Conservation (phyloP, 2,329 filamentous ascomycete species). For the Clarireedia homoeocarpa region DNA sequence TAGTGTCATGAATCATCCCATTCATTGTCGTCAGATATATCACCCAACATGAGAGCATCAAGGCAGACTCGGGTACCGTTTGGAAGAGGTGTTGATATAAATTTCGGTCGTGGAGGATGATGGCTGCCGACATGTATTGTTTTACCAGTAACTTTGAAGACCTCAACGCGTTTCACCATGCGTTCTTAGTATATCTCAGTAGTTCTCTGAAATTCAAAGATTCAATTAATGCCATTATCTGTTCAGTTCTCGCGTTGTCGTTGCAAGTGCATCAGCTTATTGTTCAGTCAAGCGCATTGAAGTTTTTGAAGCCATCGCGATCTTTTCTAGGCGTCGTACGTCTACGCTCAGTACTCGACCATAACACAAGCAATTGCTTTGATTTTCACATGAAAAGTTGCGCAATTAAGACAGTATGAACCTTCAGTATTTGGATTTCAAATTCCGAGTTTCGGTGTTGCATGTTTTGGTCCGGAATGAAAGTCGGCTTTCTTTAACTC, state of each 20-base stretch:
- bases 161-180: too few relatives aligned
- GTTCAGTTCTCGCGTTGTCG: background rate
- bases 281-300: background rate
- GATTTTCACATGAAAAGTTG: background rate
- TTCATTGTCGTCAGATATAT: too few relatives aligned
- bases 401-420: constrained; percentile 5
- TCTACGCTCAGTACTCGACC: background rate
- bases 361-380: background rate
- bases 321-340: constrained; percentile 1
- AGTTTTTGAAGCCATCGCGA: constrained; percentile 5
- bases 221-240: background rate
- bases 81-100: background rate
- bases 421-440: background rate
- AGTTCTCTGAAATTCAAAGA: background rate
- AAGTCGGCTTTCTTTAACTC: constrained; percentile 3
- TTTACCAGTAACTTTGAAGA: too few relatives aligned
- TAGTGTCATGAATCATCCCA: background rate
- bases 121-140: too few relatives aligned
- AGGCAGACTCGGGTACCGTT: background rate
- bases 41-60: too few relatives aligned
- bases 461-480: background rate
- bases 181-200: background rate
- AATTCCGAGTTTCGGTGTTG: background rate
- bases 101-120: background rate
- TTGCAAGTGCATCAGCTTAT: constrained; percentile 1